Percentiles rank a stretch among this genome's conserved stretches.
These are phyloP conservation scores for Monosporascus sp. DNA, from an alignment of 2,329 filamentous ascomycete genomes.

Conservation along the genomic window DNA sequence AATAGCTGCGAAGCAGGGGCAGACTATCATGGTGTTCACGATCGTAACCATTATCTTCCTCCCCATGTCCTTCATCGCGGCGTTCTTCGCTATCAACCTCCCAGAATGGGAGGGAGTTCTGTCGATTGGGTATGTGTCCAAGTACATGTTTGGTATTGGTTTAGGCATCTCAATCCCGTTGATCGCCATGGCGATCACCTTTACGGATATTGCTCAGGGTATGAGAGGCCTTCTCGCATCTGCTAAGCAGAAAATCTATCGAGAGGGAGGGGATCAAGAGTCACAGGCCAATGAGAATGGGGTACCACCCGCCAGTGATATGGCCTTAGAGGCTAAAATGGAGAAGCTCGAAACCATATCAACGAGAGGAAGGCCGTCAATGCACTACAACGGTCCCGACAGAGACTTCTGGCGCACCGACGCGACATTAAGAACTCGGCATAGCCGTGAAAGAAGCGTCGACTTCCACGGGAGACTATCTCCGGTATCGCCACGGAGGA, in stretches of 20 bases:
- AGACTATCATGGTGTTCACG: slow-evolving; percentile 40
- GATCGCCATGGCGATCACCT: slow-evolving; percentile 32
- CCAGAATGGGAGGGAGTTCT: slow-evolving; percentile 40
- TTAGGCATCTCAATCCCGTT: slow-evolving; percentile 34
- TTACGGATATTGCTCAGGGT: slow-evolving; percentile 28
- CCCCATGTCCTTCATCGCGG: slow-evolving; percentile 38
- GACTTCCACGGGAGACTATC: neutral
- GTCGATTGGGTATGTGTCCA: slow-evolving; percentile 44
- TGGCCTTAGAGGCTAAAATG: no score
- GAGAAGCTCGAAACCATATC: no score
- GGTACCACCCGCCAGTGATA: no score
- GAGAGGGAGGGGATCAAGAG: neutral
- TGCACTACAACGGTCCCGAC: no score
- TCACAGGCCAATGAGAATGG: neutral
- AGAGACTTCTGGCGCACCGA: no score
- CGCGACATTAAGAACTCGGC: neutral
- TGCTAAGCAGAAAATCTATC: neutral
- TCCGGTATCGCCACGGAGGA: neutral
- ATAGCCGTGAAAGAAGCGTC: neutral
- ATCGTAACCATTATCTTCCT: slow-evolving; percentile 41
- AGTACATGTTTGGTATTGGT: slow-evolving; percentile 46
- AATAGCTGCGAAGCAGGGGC: slow-evolving; percentile 47
- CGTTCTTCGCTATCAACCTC: slow-evolving; percentile 39
- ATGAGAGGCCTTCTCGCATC: slow-evolving; percentile 1
- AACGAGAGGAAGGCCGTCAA: no score